Conservation (phyloP, 352 stramenopile species). For the Blastocystis sp. region DNA sequence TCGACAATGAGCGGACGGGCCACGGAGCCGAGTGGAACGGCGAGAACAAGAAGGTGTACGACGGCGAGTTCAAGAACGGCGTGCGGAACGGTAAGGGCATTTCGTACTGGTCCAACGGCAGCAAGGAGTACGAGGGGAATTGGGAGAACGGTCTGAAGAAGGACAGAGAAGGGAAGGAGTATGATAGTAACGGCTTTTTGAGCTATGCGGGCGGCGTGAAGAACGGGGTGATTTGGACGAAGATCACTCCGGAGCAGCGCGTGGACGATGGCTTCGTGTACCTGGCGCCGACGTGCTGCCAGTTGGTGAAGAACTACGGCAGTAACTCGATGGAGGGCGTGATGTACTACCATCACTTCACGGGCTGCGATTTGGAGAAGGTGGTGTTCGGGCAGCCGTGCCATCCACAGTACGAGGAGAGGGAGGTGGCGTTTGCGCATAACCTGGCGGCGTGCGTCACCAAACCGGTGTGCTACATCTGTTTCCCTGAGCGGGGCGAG, state of each 20-base stretch:
- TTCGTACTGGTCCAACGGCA: slow-evolving; percentile 6
- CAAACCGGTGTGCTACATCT: neutral
- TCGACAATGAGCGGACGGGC: neutral
- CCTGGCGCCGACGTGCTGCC: neutral
- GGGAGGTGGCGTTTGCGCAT: neutral
- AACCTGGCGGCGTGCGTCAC: neutral
- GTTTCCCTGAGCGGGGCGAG: neutral
- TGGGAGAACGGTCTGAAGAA: neutral
- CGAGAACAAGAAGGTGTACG: neutral
- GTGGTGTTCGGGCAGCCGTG: neutral
- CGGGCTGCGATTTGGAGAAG: slow-evolving; percentile 15
- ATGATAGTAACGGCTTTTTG: neutral
- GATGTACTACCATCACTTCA: slow-evolving; percentile 16
- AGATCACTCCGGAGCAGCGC: no score
- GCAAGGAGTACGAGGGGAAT: slow-evolving; percentile 6
- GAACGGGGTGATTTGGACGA: neutral
- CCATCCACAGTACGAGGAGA: neutral
- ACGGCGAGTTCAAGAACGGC: neutral
- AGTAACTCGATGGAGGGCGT: neutral
- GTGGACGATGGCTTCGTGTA: neutral
- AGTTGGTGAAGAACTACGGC: slow-evolving; percentile 7
- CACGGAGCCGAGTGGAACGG: neutral
- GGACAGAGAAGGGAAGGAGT: neutral
- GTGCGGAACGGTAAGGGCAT: neutral
- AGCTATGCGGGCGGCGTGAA: neutral